Conservation (phyloP, 345 rosid species). For the Linum lewisii region DNA sequence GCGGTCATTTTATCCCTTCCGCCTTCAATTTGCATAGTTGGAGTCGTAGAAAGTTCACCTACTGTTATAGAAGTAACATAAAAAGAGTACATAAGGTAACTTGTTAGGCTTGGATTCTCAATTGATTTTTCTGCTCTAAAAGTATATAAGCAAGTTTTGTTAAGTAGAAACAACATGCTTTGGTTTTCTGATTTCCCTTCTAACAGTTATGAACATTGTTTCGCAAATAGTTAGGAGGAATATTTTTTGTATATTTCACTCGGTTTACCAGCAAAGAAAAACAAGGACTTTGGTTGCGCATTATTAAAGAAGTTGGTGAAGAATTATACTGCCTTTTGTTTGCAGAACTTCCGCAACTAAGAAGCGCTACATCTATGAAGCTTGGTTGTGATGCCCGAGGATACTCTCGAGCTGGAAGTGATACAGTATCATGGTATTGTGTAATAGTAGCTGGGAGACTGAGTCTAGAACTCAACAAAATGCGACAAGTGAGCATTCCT, state of each 20-base stretch:
- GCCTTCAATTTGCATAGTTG: neutral
- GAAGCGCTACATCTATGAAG: constrained; percentile 72
- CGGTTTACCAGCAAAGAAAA: neutral
- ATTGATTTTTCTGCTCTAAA: too few relatives aligned
- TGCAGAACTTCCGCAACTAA: constrained; percentile 76
- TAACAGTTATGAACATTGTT: too few relatives aligned
- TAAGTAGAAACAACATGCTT: too few relatives aligned
- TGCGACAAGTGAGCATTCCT: constrained; percentile 70
- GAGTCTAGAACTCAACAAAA: constrained; percentile 67
- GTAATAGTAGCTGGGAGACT: constrained; percentile 83
- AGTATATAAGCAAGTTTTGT: too few relatives aligned
- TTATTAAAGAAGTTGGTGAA: constrained; percentile 3
- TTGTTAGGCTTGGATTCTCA: too few relatives aligned
- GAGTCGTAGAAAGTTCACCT: too few relatives aligned
- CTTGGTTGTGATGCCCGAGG: constrained; percentile 93
- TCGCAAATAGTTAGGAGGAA: too few relatives aligned
- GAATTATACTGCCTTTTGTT: constrained; percentile 13
- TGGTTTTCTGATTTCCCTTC: too few relatives aligned
- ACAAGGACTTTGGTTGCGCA: neutral
- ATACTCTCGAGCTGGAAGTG: constrained; percentile 78
- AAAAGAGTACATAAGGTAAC: too few relatives aligned
- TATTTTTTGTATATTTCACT: neutral
- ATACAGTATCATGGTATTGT: constrained; percentile 72
- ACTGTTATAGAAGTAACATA: too few relatives aligned
- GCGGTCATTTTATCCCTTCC: neutral